Base-by-base conservation (phyloP, 345 rosid genomes). In the Aquilaria yunnanensis region DNA sequence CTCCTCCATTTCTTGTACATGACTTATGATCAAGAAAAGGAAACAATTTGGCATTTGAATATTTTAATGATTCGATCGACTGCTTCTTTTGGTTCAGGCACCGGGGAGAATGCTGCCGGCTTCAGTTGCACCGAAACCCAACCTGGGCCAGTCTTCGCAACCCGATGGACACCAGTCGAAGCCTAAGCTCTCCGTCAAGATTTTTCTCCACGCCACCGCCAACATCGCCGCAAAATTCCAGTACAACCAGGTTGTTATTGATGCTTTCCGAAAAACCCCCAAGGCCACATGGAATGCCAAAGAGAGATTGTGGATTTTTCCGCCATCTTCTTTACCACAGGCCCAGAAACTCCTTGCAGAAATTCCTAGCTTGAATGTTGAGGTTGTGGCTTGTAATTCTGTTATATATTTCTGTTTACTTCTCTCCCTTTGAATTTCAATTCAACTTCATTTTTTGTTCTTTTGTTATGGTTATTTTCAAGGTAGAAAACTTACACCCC, bases 241-340 rank as follows among this genome's bases (percentile, higher is more conserved):
- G 0, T 92, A 87, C 74, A 80, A 85, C 70, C 59, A 89, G 98
- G 86, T 70, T 31, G 66, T 90, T 12, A 81, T 93, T 51, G 81
- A 64, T 66, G 90, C 94, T 70, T 70, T 89, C 57, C 94, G 78
- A 59, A 84, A 81, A 77, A 80, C 89, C 76, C 89, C 98, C 47
- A 84, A 75, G 67, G 96, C 97, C 70, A 64, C 80, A 41, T 93
- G 98, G 98, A 85, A 85, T 80, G 84, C 88, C 46, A 89, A 85
- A 84, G 98, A 93, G 75, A 89, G 96, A 70, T 54, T 92, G 51
- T 92, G 96, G 96, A 74, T 77, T 51, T 85, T 92, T 72, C 96
- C 98, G 0, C 46, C 74, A 14, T 83, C 89, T 60, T 84, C 94
- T 62, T 78, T 90, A 80, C 70, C 84, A 60, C 67, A 78, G 51